These are phyloP conservation scores for Umbelopsis ramanniana DNA, from an alignment of 192 early-diverging fungal species.

Conservation along the genomic window DNA sequence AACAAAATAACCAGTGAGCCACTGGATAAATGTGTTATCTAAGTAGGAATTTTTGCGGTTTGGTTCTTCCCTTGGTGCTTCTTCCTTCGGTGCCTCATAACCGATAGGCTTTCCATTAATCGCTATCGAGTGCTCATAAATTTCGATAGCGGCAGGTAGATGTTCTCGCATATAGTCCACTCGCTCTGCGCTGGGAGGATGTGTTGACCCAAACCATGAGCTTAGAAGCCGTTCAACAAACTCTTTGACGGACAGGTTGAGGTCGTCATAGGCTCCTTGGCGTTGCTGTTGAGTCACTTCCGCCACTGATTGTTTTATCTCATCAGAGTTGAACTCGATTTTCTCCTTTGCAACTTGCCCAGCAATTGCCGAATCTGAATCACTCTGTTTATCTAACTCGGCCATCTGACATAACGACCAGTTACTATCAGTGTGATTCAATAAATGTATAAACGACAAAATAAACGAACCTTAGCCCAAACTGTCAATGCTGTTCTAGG, in stretches of 20 bases:
- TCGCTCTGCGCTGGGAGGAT: constrained; percentile 43
- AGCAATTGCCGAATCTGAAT: neutral
- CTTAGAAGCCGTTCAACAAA: constrained; percentile 31
- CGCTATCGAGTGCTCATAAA: constrained; percentile 32
- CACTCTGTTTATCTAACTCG: constrained; percentile 28
- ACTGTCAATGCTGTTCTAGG: constrained; percentile 52
- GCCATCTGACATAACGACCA: constrained; percentile 38
- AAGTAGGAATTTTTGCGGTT: neutral
- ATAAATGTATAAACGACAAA: neutral
- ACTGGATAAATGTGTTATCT: neutral
- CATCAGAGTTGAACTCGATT: neutral
- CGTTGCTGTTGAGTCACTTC: neutral
- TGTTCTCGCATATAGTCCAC: constrained; percentile 38
- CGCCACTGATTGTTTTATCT: neutral
- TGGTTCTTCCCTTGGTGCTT: neutral
- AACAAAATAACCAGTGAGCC: neutral
- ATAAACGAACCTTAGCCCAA: constrained; percentile 40
- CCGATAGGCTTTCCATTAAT: constrained; percentile 33
- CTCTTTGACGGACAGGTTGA: constrained; percentile 13
- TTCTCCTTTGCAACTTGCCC: neutral
- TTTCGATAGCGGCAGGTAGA: constrained; percentile 29
- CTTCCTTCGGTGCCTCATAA: neutral
- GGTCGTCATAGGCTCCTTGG: neutral
- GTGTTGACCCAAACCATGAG: constrained; percentile 43
- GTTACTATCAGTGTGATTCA: neutral